These are phyloP conservation scores for Aspergillus novoparasiticus DNA, from an alignment of 2,329 filamentous ascomycete genomes.

Conservation along the genomic window DNA sequence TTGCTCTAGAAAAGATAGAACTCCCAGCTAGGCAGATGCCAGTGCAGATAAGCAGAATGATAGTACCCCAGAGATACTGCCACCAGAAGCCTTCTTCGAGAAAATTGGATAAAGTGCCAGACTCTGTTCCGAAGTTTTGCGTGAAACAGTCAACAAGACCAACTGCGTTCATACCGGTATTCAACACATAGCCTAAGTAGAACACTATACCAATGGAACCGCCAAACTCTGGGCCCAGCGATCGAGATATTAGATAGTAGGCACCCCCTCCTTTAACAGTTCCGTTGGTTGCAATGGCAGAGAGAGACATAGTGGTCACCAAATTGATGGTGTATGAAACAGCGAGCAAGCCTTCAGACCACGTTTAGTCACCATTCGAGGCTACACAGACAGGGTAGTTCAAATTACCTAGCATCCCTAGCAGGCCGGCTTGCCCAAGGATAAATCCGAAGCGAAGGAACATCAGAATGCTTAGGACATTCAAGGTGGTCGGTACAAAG, in stretches of 20 bases:
- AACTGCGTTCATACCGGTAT: slow-evolving; percentile 84
- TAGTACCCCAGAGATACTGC: slow-evolving; percentile 73
- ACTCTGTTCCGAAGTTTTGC: slow-evolving; percentile 67
- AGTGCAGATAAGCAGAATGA: slow-evolving; percentile 71
- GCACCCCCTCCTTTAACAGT: slow-evolving; percentile 85
- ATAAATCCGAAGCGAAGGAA: slow-evolving; percentile 87
- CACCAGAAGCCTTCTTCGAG: slow-evolving; percentile 75
- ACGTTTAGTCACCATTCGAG: slow-evolving; percentile 20
- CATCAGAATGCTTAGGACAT: slow-evolving; percentile 89
- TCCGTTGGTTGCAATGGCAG: slow-evolving; percentile 86
- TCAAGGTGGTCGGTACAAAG: slow-evolving; percentile 85
- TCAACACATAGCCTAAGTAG: slow-evolving; percentile 86
- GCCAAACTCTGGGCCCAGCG: slow-evolving; percentile 83
- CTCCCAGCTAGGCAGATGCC: slow-evolving; percentile 77
- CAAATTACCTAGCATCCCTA: slow-evolving; percentile 74
- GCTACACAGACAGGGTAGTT: not conserved
- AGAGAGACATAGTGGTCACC: slow-evolving; percentile 82
- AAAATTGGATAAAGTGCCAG: slow-evolving; percentile 59
- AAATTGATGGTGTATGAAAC: slow-evolving; percentile 79
- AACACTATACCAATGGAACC: slow-evolving; percentile 86
- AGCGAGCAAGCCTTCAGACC: slow-evolving; percentile 64
- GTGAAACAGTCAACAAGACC: slow-evolving; percentile 81
- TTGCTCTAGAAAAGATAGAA: slow-evolving; percentile 76
- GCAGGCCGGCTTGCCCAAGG: slow-evolving; percentile 74
- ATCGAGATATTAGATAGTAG: slow-evolving; percentile 86